Conservation (phyloP, 75 land plant genomes). For the Pinus tabuliformis region DNA sequence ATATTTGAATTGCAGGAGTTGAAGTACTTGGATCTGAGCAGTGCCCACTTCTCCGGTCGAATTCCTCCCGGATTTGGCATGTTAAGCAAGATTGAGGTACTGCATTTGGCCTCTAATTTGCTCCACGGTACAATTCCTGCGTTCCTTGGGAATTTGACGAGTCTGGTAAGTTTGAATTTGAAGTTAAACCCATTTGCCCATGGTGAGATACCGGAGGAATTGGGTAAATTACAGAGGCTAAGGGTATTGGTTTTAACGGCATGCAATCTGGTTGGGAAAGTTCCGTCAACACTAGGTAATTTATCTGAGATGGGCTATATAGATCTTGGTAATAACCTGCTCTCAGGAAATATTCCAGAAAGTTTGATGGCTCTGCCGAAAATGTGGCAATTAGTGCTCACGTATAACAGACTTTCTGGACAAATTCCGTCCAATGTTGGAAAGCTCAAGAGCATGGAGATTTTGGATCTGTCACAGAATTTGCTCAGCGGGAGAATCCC, state of each 20-base stretch:
- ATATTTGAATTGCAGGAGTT: constrained; percentile 6
- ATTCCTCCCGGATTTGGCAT: constrained; percentile 24
- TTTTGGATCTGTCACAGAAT: constrained; percentile 28
- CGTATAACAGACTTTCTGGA: constrained; percentile 30
- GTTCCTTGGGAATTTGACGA: constrained; percentile 15
- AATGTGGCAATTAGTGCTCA: constrained; percentile 23
- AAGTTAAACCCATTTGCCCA: constrained; percentile 13
- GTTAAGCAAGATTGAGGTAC: constrained; percentile 20
- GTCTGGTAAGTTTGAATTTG: constrained; percentile 14
- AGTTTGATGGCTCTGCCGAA: constrained; percentile 17
- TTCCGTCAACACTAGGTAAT: constrained; percentile 35
- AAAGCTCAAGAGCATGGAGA: constrained; percentile 1
- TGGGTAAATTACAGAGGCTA: constrained; percentile 16
- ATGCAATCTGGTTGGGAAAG: constrained; percentile 25
- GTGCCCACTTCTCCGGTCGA: constrained; percentile 14
- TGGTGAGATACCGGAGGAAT: constrained; percentile 15
- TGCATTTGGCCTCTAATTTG: constrained; percentile 22
- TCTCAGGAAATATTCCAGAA: constrained; percentile 51
- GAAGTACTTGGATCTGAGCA: constrained; percentile 6
- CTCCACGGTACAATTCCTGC: constrained; percentile 26
- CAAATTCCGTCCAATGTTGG: constrained; percentile 23
- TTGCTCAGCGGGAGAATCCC: constrained; percentile 27
- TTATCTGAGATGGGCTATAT: constrained; percentile 22
- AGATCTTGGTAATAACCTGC: constrained; percentile 40
- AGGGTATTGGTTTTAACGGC: constrained; percentile 10